These are phyloP conservation scores for Sonneratia caseolaris DNA, from an alignment of 345 rosid genomes.

Conservation along the genomic window DNA sequence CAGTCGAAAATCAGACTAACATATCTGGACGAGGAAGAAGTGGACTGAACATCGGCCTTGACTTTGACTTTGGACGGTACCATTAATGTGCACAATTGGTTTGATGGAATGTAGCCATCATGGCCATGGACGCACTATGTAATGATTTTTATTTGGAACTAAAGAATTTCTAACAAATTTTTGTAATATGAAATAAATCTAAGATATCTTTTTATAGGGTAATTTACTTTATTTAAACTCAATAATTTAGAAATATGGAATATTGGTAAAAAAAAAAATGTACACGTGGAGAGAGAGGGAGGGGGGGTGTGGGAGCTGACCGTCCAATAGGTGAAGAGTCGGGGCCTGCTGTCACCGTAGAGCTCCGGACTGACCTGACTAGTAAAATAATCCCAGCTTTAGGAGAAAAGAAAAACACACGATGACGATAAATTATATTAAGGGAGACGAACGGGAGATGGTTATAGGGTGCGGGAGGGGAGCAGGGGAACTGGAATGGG, in stretches of 20 bases:
- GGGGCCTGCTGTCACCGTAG: constrained; percentile 90
- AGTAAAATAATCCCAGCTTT: constrained; percentile 36
- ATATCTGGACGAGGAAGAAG: no score
- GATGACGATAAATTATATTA: no score
- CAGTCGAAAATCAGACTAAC: no score
- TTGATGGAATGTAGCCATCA: not conserved
- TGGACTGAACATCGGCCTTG: not conserved
- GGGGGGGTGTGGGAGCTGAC: constrained; percentile 28
- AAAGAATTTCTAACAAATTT: no score
- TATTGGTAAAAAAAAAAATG: not conserved
- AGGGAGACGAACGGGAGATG: no score
- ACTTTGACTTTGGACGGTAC: not conserved
- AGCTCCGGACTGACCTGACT: constrained; percentile 99
- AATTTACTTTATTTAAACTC: no score
- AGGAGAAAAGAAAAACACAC: no score
- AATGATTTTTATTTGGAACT: not conserved
- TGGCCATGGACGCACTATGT: not conserved
- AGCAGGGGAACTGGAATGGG: constrained; percentile 23
- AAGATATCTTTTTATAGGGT: no score
- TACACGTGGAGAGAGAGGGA: not conserved
- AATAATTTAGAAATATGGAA: not conserved
- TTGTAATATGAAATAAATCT: no score
- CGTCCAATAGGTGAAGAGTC: constrained; percentile 97
- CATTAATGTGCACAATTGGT: not conserved
- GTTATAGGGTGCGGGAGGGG: no score